Evolutionary conservation across 352 stramenopile species (phyloP).

Genomic region (Globisporangium solare): DNA sequence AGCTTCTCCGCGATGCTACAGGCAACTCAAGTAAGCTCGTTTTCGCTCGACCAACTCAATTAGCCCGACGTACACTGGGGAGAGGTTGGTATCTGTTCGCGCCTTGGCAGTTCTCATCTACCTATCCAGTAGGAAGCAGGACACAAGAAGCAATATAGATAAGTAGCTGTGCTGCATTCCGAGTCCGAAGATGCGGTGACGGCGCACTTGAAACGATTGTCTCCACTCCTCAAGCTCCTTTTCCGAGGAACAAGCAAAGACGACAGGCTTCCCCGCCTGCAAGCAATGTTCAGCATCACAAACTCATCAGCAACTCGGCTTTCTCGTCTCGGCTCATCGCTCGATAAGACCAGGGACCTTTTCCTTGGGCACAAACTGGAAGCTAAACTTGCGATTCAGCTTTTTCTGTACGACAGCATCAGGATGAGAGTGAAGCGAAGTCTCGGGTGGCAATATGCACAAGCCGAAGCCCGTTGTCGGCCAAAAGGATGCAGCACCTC

Average conservation of each 20-base stretch:
- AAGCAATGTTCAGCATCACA: neutral
- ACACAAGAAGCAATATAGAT: neutral
- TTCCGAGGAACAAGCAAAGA: constrained; percentile 58
- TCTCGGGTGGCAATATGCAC: no score
- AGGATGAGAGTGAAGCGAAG: no score
- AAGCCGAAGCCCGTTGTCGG: neutral
- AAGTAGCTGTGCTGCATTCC: neutral
- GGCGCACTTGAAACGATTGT: constrained; percentile 39
- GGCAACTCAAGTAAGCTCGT: neutral
- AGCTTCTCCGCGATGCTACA: constrained; percentile 46
- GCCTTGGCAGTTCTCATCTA: neutral
- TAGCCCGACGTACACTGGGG: constrained; percentile 1
- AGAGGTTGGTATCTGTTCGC: neutral
- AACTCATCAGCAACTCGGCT: neutral
- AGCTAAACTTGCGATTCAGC: constrained; percentile 53
- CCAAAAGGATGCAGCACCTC: constrained; percentile 28
- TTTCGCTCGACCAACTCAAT: neutral
- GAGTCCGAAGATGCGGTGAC: neutral
- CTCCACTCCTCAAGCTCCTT: constrained; percentile 60
- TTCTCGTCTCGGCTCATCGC: neutral
- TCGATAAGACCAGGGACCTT: constrained; percentile 28
- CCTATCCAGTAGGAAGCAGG: neutral
- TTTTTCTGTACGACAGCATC: constrained; percentile 31
- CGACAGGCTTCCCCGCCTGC: constrained; percentile 40
- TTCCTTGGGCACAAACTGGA: constrained; percentile 47